Evolutionary conservation across 2,329 filamentous ascomycete species (phyloP), one percentile per base, ranked within the genome.

Genomic region (Drechslera avenae): DNA sequence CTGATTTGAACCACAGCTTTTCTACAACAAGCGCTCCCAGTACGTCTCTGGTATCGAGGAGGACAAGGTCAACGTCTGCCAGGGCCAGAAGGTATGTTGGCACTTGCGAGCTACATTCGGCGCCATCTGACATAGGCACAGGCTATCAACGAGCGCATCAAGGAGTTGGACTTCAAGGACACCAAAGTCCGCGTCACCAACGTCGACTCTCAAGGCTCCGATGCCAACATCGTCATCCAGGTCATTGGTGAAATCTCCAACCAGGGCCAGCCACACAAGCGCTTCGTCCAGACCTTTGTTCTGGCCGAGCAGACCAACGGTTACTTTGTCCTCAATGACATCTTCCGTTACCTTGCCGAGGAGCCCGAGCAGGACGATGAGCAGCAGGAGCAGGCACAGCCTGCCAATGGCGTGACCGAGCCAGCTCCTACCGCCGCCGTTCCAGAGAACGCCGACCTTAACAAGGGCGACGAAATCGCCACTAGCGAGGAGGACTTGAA

Each of bases 111-210:
- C 31, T 13, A 14, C 14, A 28, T 9, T 23, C 26, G 16, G 10
- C 18, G 28, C 36, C 18, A 39, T 32, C 56, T 57, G 33, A 55
- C 41, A 6, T n/a, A 13, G 1, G 12, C 10, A 21, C 19, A 96
- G 91, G 86, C 86, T 46, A 99, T 99, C 76, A 90, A 93, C 75
- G 91, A 97, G 66, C 91, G 91, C 71, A 96, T 99, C 78, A 91
- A 91, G 79, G 81, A 88, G 60, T 87, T 97, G 59, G 89, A 95
- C 63, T 96, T 96, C 81, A 90, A 96, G 74, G 91, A 97, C 75
- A 95, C 90, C 85, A 99, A 99, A 80, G 93, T 99, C 69, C 91
- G 94, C 73, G 90, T 99, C 65, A 89, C 93, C 75, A 99, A 99
- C 71, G 94, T 99, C 69, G 94, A 99, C 76, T 93, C 92, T 14